Evolutionary conservation across 2,329 filamentous ascomycete species (phyloP), one percentile per base, ranked within the genome.

Genomic region (Pseudogymnoascus sp.): DNA sequence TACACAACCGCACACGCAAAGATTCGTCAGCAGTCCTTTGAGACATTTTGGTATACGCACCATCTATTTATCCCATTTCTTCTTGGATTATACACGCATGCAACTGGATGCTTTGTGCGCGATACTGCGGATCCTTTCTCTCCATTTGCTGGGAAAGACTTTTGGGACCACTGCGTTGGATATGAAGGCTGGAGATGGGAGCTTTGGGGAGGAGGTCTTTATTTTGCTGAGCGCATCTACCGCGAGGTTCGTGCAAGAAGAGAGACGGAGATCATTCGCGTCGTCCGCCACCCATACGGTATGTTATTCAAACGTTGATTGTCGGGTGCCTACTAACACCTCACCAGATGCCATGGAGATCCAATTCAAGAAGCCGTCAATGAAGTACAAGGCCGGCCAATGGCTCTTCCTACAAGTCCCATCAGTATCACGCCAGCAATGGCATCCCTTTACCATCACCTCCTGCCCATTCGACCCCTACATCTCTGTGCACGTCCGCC

Each of bases 31-130:
- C 95, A 99, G 74, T 96, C 91, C 0, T 99, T 93, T 73, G 95
- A 99, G 78, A 96, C 93, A 0, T 99, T 99, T 75, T 99, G 95
- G 95, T 99, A 99, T 77, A 96, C 92, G 0, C 95, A 99, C 76
- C 95, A 99, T 72, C 84, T 99, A n/a, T 97, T 97, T 72, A 89
- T 99, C 65, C 93, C 95, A 1, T 99, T 99, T 76, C 78, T 97
- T 72, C 82, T 99, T 50, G 93, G 85, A 53, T 86, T 99, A 69
- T 99, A 97, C 77, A 97, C 93, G 11, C 95, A 99, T 76, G 93
- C 95, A 1, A 91, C 90, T 6, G 93, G 92, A 65, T 99, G 95
- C 77, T 99, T 99, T 78, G 95, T 99, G 40, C 90, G 95, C 68
- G 93, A 97, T 73, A 88, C 86, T 1, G 75, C 80, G 5, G 72